A percentile compares a stretch with the other conserved stretches of the same genome.
Conservation (phyloP, 805 yeast genomes). For the Candida easanensis region DNA sequence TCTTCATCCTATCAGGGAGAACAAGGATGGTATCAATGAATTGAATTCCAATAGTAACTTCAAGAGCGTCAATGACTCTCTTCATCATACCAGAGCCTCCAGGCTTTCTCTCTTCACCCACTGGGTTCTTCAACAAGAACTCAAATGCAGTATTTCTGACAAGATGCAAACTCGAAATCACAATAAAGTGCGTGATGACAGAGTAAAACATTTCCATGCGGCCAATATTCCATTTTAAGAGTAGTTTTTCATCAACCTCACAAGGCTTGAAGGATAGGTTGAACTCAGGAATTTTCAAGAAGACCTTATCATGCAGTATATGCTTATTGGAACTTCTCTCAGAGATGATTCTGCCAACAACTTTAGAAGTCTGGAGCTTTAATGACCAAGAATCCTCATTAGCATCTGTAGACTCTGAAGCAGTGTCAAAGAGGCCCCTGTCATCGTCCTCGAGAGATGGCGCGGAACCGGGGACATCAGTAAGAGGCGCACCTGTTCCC, state of each 20-base stretch:
- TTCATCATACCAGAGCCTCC: constrained; percentile 15
- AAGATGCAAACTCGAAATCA: constrained; percentile 43
- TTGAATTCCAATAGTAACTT: constrained; percentile 24
- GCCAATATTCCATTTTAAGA: constrained; percentile 26
- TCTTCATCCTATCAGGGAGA: constrained; percentile 47
- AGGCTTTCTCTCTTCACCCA: constrained; percentile 21
- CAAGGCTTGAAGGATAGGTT: constrained; percentile 23
- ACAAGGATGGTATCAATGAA: constrained; percentile 29
- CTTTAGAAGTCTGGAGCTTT: constrained; percentile 8
- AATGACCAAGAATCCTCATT: constrained; percentile 14
- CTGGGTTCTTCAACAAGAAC: constrained; percentile 20
- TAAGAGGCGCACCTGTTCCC: background rate
- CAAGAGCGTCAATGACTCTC: constrained; percentile 23
- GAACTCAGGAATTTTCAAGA: constrained; percentile 30
- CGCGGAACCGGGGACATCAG: constrained; percentile 22
- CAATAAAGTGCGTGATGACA: constrained; percentile 42
- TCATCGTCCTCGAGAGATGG: constrained; percentile 35
- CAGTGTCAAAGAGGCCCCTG: constrained; percentile 23
- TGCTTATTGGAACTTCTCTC: constrained; percentile 31
- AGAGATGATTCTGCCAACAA: constrained; percentile 29
- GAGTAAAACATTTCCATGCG: constrained; percentile 35
- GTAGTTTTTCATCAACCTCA: constrained; percentile 23
- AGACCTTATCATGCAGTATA: constrained; percentile 29
- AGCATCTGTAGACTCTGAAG: constrained; percentile 16
- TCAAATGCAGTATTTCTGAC: constrained; percentile 39